Evolutionary conservation across 1,139 yeast species (phyloP), one percentile per base, ranked within the genome.

Genomic region (Magnusiomyces suaveolens): DNA sequence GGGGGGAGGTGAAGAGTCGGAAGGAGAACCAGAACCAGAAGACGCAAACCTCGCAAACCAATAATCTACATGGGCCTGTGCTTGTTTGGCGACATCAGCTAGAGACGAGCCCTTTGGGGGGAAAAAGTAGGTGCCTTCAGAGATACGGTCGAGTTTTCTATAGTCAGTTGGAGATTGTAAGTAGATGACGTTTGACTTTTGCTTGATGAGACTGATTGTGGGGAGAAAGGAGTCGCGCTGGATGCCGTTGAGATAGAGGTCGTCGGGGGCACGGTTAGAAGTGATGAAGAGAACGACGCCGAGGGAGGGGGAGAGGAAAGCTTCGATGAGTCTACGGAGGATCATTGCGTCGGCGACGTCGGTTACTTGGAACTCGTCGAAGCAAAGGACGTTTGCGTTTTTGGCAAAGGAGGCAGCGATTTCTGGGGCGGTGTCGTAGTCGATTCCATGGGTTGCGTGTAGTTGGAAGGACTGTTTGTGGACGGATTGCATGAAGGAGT

Each of bases 321-420:
- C 73, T 32, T 79, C 76, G 52, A 89, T 67, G 46, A 90, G 72
- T 53, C 96, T 75, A 59, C 98, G 78, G 51, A 92, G 74, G 46
- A 92, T 76, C 98, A 92, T 92, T 1, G 98, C 98, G 70, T 92
- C 98, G 0, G 97, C 98, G 39, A 92, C 97, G 68, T 92, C 98
- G 0, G 96, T 87, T 48, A 92, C 97, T 53, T 72, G 75, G 65
- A 90, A 89, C 71, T 92, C 98, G 70, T 92, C 98, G 68, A 92
- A 88, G 69, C 98, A 92, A 56, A 92, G 71, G 1, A 92, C 82
- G 1, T 94, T 83, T 1, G 94, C 79, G 52, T 77, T 75, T 58
- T 77, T 78, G 1, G 97, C 87, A 58, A 92, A 81, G 63, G 87
- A 95, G 57, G 83, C 81, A 0, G 97, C 97, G 48, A 94, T 74